Evolutionary conservation across 139 green algal genomes (phyloP), one percentile per base, ranked within the genome.

Genomic region (Tetraselmis chui): DNA sequence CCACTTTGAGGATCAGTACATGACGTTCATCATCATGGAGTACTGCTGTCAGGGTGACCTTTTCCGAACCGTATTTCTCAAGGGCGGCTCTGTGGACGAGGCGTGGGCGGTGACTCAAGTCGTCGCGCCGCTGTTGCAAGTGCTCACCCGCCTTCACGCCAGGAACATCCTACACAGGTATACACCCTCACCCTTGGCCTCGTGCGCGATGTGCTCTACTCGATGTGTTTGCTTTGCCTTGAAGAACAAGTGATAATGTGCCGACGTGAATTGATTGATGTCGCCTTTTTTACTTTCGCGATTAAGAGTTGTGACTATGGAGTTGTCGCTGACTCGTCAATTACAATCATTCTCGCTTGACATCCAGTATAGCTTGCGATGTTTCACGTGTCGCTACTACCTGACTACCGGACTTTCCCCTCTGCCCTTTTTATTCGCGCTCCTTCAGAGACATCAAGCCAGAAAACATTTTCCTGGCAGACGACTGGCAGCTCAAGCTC

Each of bases 1-100:
- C 23, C 87, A 90, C 25, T 95, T 94, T 77, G 85, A 95, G 29
- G 89, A 95, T 80, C 84, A 83, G 2, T 78, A 82, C 1, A 79
- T 89, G 76, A 87, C 92, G 2, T 95, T 89, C 82, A 92, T 95
- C 23, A 85, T 95, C 0, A 95, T 95, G 92, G 91, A 95, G 87
- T 85, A 91, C 59, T 94, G 91, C 82, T 26, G 45, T 18, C 84
- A 86, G 26, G 91, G 91, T 0, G 92, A 95, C 78, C 83, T 95
- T 76, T 83, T 95, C 79, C 89, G 94, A 80, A 82, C 85, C 77
- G 84, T 95, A 31, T 83, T 95, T 30, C 31, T 75, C 22, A 88
- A 93, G 75, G 88, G 90, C 23, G 79, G 87, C 22, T 85, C 90
- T 59, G 92, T 94, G 88, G 79, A 77, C 27, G 92, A 95, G 85